A percentile compares a stretch with the other conserved stretches of the same genome.
Conservation (phyloP, 1,284 basidiomycete species). For the Boletus smithii region DNA sequence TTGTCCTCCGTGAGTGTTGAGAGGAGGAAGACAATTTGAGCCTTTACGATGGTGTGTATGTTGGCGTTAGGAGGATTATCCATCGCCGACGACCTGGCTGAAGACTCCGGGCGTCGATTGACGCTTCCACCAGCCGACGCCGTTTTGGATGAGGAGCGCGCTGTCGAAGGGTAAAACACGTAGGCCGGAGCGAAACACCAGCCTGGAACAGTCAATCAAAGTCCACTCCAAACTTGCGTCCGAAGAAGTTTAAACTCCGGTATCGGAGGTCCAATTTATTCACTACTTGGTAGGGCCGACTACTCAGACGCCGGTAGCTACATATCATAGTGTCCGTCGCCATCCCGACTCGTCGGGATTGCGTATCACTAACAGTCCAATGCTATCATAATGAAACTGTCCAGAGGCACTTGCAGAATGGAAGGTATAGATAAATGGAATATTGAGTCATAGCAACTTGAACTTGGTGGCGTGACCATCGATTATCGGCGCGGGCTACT, state of each 20-base stretch:
- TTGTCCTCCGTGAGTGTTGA: slow-evolving; percentile 93
- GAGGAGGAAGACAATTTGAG: slow-evolving; percentile 90
- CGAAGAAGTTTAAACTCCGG: slow-evolving; percentile 21
- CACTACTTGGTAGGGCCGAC: too few relatives aligned
- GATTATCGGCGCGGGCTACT: too few relatives aligned
- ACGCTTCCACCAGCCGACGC: slow-evolving; percentile 70
- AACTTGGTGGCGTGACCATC: neutral
- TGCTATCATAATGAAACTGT: slow-evolving; percentile 4
- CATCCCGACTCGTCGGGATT: neutral
- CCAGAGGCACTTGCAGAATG: slow-evolving; percentile 5
- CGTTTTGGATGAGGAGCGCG: slow-evolving; percentile 52
- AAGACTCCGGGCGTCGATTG: slow-evolving; percentile 71
- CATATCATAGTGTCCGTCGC: slow-evolving; percentile 1
- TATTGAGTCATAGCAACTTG: neutral
- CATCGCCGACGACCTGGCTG: slow-evolving; percentile 53
- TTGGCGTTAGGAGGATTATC: slow-evolving; percentile 48
- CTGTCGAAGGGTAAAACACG: slow-evolving; percentile 27
- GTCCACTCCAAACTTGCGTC: slow-evolving; percentile 15
- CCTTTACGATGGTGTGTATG: slow-evolving; percentile 77
- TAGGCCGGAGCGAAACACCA: slow-evolving; percentile 35
- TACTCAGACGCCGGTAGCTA: too few relatives aligned
- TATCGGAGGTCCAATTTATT: slow-evolving; percentile 19
- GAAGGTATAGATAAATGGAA: neutral
- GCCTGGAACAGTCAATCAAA: slow-evolving; percentile 30
- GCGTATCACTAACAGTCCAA: neutral